Conservation (phyloP, 495 filamentous ascomycete species). For the Talaromyces proteolyticus region DNA sequence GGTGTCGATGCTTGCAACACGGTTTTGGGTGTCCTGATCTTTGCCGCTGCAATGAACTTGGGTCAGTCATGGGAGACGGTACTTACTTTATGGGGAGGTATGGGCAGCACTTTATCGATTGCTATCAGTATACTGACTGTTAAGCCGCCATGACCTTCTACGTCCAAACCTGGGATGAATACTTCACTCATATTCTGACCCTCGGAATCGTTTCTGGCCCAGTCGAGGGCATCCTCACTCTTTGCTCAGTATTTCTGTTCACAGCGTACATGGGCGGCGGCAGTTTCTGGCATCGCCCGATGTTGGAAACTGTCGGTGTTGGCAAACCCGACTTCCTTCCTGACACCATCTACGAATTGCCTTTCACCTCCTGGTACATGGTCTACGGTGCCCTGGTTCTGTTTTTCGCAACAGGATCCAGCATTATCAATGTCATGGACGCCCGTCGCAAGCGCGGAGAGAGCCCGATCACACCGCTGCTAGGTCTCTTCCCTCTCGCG, state of each 20-base stretch:
- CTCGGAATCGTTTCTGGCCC: slow-evolving; percentile 90
- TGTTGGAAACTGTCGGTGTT: slow-evolving; percentile 68
- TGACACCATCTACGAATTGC: slow-evolving; percentile 61
- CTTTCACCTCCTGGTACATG: slow-evolving; percentile 89
- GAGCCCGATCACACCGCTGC: slow-evolving; percentile 61
- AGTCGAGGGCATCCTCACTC: slow-evolving; percentile 86
- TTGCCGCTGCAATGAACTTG: slow-evolving; percentile 84
- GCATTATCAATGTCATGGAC: slow-evolving; percentile 75
- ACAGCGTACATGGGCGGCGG: slow-evolving; percentile 82
- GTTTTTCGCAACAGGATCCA: slow-evolving; percentile 67
- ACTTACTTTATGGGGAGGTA: slow-evolving; percentile 76
- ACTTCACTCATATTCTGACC: slow-evolving; percentile 92
- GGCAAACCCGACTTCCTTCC: slow-evolving; percentile 61
- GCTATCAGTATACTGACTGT: slow-evolving; percentile 12
- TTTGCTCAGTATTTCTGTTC: slow-evolving; percentile 76
- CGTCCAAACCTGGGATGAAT: slow-evolving; percentile 98
- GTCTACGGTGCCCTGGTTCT: slow-evolving; percentile 82
- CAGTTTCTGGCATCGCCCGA: slow-evolving; percentile 84
- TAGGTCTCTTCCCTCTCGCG: slow-evolving; percentile 77
- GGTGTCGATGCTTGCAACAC: slow-evolving; percentile 95
- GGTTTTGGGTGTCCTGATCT: slow-evolving; percentile 85
- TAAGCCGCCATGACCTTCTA: slow-evolving; percentile 85
- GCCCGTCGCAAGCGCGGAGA: slow-evolving; percentile 69
- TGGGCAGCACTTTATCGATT: slow-evolving; percentile 10
- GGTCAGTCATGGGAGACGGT: slow-evolving; percentile 91